phyloP scores from a whole-genome alignment of 306 rosid genomes.

The Rosa lucieae region DNA sequence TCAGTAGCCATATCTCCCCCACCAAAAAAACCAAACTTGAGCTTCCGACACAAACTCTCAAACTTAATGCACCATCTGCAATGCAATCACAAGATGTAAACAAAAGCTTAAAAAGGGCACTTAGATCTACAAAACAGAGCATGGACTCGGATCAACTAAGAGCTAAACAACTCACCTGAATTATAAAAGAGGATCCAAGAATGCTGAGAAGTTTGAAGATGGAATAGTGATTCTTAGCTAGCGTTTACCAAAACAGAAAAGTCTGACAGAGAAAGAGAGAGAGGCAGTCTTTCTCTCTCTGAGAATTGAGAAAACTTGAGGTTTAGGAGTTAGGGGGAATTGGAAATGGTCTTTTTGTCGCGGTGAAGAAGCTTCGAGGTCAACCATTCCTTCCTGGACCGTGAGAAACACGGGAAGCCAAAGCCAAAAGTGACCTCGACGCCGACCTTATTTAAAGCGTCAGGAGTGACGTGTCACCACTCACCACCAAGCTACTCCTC shows the following conservation, averaged over 20 bases:
- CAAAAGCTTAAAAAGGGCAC: background rate
- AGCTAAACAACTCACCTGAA: background rate
- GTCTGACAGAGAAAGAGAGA: background rate
- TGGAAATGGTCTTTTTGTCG: conserved; percentile 20
- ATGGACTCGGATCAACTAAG: background rate
- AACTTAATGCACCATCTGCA: conserved; percentile 34
- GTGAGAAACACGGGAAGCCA: conserved; percentile 13
- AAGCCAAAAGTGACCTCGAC: conserved; percentile 14
- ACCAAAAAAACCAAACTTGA: conserved; percentile 15
- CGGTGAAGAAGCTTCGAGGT: conserved; percentile 17
- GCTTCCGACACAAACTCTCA: conserved; percentile 23
- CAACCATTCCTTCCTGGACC: conserved; percentile 5
- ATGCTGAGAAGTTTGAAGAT: background rate
- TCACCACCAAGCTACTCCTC: background rate
- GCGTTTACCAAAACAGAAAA: background rate
- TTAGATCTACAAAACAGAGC: conserved; percentile 2
- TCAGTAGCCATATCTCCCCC: conserved; percentile 46
- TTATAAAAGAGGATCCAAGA: background rate
- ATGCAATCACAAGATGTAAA: conserved; percentile 13
- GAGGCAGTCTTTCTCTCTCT: background rate
- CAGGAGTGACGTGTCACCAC: conserved; percentile 19
- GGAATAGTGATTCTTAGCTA: background rate
- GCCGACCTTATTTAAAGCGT: conserved; percentile 34
- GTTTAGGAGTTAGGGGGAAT: background rate
- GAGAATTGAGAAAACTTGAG: background rate